A percentile compares a stretch with the other conserved stretches of the same genome.
Evolutionary conservation across 2,329 filamentous ascomycete genomes (phyloP).

Genomic region (Fusarium buharicum): DNA sequence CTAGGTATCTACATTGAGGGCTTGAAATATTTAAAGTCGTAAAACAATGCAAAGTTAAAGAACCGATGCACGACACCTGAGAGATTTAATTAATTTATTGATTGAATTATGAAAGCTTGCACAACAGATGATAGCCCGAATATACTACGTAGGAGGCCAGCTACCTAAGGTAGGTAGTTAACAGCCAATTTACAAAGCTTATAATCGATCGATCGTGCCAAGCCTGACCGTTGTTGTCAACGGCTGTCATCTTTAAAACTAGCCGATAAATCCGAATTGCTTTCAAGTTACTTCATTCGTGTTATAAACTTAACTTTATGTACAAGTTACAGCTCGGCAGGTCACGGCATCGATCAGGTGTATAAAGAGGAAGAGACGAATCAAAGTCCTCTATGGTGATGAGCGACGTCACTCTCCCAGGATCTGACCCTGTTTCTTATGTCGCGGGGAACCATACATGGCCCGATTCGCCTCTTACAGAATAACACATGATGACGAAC

Average conservation of each 20-base stretch:
- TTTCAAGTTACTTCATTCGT: background rate
- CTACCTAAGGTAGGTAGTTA: background rate
- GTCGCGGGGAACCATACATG: slow-evolving; percentile 35
- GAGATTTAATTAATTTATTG: too few relatives aligned
- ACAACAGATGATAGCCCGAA: too few relatives aligned
- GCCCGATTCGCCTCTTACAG: slow-evolving; percentile 36
- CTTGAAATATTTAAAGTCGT: too few relatives aligned
- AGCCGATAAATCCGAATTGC: background rate
- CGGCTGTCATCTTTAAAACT: background rate
- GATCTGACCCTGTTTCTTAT: slow-evolving; percentile 41
- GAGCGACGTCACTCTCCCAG: slow-evolving; percentile 42
- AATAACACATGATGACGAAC: slow-evolving; percentile 42
- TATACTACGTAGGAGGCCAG: too few relatives aligned
- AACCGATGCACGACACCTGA: too few relatives aligned
- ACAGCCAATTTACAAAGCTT: background rate
- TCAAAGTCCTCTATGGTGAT: slow-evolving; percentile 6
- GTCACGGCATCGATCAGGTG: background rate
- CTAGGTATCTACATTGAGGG: too few relatives aligned
- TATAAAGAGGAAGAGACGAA: background rate
- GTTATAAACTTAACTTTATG: background rate
- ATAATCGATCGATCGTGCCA: background rate
- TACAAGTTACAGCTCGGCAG: background rate
- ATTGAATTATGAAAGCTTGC: too few relatives aligned
- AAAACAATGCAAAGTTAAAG: too few relatives aligned
- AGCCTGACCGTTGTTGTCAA: slow-evolving; percentile 8